Evolutionary conservation across 2,329 filamentous ascomycete genomes (phyloP).

Genomic region (Xylariaceae sp.): DNA sequence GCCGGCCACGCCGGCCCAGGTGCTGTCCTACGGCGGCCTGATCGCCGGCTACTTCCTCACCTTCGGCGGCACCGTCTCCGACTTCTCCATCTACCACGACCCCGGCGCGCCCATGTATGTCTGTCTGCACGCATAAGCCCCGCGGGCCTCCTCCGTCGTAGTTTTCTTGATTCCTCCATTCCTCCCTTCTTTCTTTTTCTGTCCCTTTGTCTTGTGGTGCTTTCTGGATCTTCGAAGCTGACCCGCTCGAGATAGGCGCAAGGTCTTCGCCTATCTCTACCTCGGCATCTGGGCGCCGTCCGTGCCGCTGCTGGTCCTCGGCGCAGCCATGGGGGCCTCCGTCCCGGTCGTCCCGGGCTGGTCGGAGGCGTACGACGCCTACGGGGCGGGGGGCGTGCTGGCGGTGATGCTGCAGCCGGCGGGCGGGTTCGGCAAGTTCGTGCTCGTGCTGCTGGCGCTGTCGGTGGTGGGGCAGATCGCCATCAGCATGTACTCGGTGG

Average conservation of each 20-base stretch:
- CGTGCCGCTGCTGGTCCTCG: conserved; percentile 38
- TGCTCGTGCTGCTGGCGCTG: conserved; percentile 29
- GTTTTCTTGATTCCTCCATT: too few species aligned
- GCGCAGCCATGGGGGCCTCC: conserved; percentile 18
- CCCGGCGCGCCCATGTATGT: conserved; percentile 21
- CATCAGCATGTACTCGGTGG: conserved; percentile 31
- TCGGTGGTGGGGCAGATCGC: conserved; percentile 31
- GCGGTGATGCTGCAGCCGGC: conserved; percentile 15
- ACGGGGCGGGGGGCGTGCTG: conserved; percentile 16
- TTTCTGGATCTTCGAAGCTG: background rate
- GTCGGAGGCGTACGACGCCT: conserved; percentile 15
- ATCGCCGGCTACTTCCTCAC: conserved; percentile 47
- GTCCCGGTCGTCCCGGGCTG: conserved; percentile 14
- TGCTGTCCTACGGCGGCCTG: conserved; percentile 38
- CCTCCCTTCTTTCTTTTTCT: too few species aligned
- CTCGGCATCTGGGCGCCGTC: conserved; percentile 42
- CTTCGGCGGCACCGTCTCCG: conserved; percentile 48
- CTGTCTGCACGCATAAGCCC: too few species aligned
- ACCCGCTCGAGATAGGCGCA: conserved; percentile 2
- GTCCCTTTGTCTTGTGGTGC: background rate
- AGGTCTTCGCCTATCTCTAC: conserved; percentile 44
- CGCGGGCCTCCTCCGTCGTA: background rate
- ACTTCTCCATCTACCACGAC: conserved; percentile 50
- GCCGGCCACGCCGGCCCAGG: conserved; percentile 11
- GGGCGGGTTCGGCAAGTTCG: conserved; percentile 30